These are phyloP conservation scores for Clitopilus hobsonii DNA, from an alignment of 768 basidiomycete species.

Conservation along the genomic window DNA sequence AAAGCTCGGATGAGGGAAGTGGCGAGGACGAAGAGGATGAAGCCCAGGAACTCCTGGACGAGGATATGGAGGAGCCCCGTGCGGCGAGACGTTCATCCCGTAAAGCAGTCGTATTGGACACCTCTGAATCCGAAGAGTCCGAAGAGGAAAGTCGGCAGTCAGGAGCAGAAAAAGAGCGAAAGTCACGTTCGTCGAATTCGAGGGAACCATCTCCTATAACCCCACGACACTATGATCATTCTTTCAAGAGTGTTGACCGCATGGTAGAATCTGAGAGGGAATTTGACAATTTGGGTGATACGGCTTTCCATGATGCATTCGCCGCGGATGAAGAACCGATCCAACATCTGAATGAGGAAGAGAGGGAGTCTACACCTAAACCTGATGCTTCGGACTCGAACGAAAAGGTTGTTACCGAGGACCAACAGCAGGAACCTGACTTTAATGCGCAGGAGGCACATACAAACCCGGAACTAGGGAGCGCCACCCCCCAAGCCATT, in stretches of 20 bases:
- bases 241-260: background rate
- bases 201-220: background rate
- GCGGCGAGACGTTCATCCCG: conserved; percentile 23
- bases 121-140: conserved; percentile 20
- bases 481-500: background rate
- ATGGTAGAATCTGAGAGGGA: background rate
- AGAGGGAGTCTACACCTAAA: background rate
- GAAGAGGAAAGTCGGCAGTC: background rate
- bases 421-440: background rate
- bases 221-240: background rate
- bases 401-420: background rate
- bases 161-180: background rate
- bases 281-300: conserved; percentile 24
- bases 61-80: conserved; percentile 9
- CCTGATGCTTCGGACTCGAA: background rate
- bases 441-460: too few relatives aligned
- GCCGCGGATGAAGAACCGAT: conserved; percentile 23
- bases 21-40: conserved; percentile 30
- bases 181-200: background rate
- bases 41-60: background rate
- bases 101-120: conserved; percentile 17
- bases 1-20: conserved; percentile 35
- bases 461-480: too few relatives aligned
- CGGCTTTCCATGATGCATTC: conserved; percentile 28
- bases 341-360: conserved; percentile 9